These are phyloP conservation scores for Ogataea paradorogensis DNA, from an alignment of 805 yeast species.

Conservation along the genomic window DNA sequence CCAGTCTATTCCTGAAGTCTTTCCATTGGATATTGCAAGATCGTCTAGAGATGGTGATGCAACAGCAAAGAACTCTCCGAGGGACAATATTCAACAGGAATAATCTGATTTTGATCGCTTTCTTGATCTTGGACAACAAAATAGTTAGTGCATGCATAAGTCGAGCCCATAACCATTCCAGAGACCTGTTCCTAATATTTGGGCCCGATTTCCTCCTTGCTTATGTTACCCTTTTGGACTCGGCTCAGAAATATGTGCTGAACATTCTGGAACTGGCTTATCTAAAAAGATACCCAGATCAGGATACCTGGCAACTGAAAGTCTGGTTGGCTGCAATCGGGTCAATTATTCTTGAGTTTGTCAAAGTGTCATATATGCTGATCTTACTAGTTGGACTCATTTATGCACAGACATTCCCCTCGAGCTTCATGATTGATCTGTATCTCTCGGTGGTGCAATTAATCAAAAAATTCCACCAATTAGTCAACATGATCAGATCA, in stretches of 20 bases:
- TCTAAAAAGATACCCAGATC: constrained; percentile 40
- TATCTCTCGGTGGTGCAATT: constrained; percentile 28
- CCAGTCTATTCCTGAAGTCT: constrained; percentile 54
- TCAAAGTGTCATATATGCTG: constrained; percentile 45
- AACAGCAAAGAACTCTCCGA: constrained; percentile 28
- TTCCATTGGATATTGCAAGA: constrained; percentile 71
- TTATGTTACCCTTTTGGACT: constrained; percentile 49
- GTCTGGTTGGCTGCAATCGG: constrained; percentile 54
- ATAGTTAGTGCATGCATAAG: constrained; percentile 56
- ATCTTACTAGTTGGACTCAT: constrained; percentile 46
- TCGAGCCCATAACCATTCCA: constrained; percentile 48
- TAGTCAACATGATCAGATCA: constrained; percentile 41
- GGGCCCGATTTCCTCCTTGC: constrained; percentile 75
- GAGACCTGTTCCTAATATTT: constrained; percentile 60
- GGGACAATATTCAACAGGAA: constrained; percentile 35
- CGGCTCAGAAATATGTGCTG: constrained; percentile 44
- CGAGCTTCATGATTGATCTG: constrained; percentile 31
- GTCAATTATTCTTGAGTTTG: constrained; percentile 49
- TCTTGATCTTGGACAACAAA: constrained; percentile 49
- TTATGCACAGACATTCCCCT: constrained; percentile 32
- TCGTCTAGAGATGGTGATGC: constrained; percentile 48
- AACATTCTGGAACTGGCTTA: constrained; percentile 57
- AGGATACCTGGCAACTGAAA: constrained; percentile 77
- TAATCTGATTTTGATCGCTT: constrained; percentile 41
- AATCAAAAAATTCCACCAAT: constrained; percentile 34